Percentiles rank a stretch among this genome's conserved stretches.
phyloP scores from a whole-genome alignment of 768 basidiomycete genomes.

The Pisolithus sp. region DNA sequence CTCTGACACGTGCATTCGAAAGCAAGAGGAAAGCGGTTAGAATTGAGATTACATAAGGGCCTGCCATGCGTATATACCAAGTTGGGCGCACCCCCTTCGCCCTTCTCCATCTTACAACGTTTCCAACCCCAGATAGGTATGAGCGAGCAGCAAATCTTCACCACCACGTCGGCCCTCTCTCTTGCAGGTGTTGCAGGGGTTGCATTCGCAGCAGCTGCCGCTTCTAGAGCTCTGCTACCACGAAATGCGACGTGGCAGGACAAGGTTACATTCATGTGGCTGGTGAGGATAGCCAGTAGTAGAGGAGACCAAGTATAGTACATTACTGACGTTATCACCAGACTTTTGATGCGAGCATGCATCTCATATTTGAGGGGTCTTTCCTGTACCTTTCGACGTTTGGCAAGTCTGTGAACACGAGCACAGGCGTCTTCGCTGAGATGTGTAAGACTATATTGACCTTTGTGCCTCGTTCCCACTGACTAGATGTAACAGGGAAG shows the following conservation, averaged over 20 bases:
- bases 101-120: no score
- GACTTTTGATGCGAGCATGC: constrained; percentile 78
- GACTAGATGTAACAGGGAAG: constrained; percentile 45
- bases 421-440: constrained; percentile 61
- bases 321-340: constrained; percentile 19
- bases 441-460: constrained; percentile 48
- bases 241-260: constrained; percentile 61
- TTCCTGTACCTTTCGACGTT: constrained; percentile 75
- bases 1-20: no score
- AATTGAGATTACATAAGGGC: no score
- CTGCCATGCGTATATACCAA: no score
- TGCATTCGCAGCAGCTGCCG: constrained; percentile 45
- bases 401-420: constrained; percentile 65
- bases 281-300: constrained; percentile 38
- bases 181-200: constrained; percentile 52
- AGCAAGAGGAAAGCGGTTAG: no score
- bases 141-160: constrained; percentile 35
- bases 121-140: no score
- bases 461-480: neutral
- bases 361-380: constrained; percentile 73
- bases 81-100: no score
- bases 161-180: constrained; percentile 56
- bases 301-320: neutral
- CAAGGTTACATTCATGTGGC: constrained; percentile 69
- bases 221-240: constrained; percentile 52